Base-by-base conservation (phyloP, 768 basidiomycete genomes). In the Albatrellus ellisii region DNA sequence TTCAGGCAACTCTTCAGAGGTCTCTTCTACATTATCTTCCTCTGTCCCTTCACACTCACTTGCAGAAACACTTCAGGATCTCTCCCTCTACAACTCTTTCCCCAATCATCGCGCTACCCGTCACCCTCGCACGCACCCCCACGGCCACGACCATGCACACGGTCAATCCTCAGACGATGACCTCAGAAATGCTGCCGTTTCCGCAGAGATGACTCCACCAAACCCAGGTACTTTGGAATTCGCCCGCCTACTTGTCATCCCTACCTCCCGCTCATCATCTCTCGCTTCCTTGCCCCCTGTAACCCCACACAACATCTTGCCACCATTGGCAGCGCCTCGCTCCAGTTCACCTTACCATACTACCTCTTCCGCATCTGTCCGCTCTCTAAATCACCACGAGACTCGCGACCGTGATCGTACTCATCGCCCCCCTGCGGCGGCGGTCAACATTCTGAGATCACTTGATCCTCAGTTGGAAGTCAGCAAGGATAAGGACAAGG, bases 371-470 rank as follows among this genome's bases (percentile, higher is more conserved):
- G 14, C 35, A 12, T 18, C 47, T 6, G 15, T 37, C 26, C 40
- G 44, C 10, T 15, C 44, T 12, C 11, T 49, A 31, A 50, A 29
- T 52, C 49, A 18, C 49, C 59, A 26, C 51, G 54, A 39, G 41
- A 18, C 31, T 32, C 51, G 43, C 43, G 44, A 53, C 20, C 57
- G 54, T 29, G 59, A 58, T 46, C 59, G 56, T 33, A 50, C 53
- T 6, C 54, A 49, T 7, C 47, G 46, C 27, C 21, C 32, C 18
- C 41, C 43, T n/a, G 41, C 48, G 8, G 51, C 63, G 4, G 72
- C 75, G 0, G 55, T 78, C 11, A 72, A 69, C 15, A 77, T 81
- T 34, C 62, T 82, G 42, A 65, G 63, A 35, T 67, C 82, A 2
- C 62, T 85, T 12, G 80, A 85, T 42, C 78, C 82, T 0, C 66